Base-by-base conservation (phyloP, 805 yeast genomes). In the Suhomyces pyralidae region DNA sequence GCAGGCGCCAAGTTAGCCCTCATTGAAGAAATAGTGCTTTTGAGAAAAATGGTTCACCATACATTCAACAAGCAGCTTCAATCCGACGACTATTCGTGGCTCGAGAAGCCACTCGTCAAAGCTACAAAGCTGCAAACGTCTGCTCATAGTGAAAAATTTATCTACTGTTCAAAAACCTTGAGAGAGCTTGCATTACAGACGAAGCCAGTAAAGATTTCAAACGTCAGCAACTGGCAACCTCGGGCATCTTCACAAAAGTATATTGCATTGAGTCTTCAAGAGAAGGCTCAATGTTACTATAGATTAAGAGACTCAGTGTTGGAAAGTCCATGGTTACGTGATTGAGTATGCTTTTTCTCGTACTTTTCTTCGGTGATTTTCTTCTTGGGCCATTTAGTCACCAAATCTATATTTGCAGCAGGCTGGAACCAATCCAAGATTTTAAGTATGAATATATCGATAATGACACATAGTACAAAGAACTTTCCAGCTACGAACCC, bases 401-500 rank as follows among this genome's bases (percentile, higher is more conserved):
- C 96, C 48, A 66, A 60, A 60, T 94, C 97, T n/a, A 94, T 88
- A 19, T 77, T 68, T 1, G 73, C 76, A 15, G 78, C 71, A 0
- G 98, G 98, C 61, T 79, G 86, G 45, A 82, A 63, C 79, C 82
- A 82, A 58, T 90, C 94, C 55, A 94, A 71, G 2, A 90, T 48
- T 38, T 76, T 67, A 51, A 77, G 79, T 3, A 94, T 57, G 46
- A 90, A 76, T 30, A 86, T 79, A 70, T 94, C 98, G 2, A 90
- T 90, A 22, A 91, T 83, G 19, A 85, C 85, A 64, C 96, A 88
- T 28, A 94, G 66, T 0, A 88, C 86, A 66, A 85, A 92, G 51
- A 94, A 76, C 56, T 85, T 83, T 1, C 97, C 97, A 0, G 97
- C 96, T 83, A 96, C 86, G 0, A 85, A 79, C 0, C 92, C 92